Conservation (phyloP, 83 land plant species). For the Larix sibirica region DNA sequence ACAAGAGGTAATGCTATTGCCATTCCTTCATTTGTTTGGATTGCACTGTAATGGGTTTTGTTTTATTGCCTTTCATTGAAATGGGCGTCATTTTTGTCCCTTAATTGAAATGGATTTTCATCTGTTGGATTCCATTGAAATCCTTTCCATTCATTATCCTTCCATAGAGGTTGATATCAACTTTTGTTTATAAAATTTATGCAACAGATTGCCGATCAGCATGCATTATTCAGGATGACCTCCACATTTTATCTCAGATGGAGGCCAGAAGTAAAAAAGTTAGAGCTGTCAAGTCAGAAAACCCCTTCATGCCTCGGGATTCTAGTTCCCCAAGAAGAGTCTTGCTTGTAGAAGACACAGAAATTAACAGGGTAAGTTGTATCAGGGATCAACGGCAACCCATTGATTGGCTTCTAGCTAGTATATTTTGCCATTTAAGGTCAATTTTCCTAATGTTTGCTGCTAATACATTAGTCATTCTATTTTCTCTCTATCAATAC, state of each 20-base stretch:
- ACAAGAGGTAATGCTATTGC: slow-evolving; percentile 25
- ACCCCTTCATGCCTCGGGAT: neutral
- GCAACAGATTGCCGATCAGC: neutral
- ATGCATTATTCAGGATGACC: neutral
- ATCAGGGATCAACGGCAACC: neutral
- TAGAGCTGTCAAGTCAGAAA: neutral
- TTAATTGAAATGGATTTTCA: neutral
- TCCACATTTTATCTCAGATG: neutral
- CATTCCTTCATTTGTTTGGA: neutral
- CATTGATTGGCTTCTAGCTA: neutral
- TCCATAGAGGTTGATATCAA: neutral
- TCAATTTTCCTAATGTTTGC: neutral
- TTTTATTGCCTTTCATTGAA: neutral
- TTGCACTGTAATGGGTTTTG: neutral
- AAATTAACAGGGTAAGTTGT: slow-evolving; percentile 35
- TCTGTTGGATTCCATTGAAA: neutral
- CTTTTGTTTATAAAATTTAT: neutral
- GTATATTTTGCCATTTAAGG: neutral
- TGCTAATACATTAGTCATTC: no score
- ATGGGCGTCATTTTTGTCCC: neutral
- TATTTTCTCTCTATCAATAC: no score
- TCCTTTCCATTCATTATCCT: neutral
- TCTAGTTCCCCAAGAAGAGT: slow-evolving; percentile 18
- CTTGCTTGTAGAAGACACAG: slow-evolving; percentile 45
- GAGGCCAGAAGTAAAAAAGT: neutral